Evolutionary conservation across 352 stramenopile species (phyloP).

Genomic region (Phytophthora europaea): DNA sequence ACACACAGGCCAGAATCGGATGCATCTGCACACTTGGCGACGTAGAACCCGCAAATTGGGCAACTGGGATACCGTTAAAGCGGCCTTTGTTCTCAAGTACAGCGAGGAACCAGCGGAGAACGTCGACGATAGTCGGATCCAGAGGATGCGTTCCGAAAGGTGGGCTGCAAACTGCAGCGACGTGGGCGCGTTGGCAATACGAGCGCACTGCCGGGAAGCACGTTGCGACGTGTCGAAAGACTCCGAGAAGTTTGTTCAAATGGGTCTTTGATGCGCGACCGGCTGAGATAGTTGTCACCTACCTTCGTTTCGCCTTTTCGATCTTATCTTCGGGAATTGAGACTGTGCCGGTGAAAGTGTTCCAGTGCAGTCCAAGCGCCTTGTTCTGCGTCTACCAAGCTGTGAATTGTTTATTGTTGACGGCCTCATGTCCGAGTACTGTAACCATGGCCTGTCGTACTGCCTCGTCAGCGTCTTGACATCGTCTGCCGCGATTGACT

Average conservation of each 20-base stretch:
- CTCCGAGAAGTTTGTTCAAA: conserved; percentile 10
- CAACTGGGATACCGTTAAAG: conserved; percentile 23
- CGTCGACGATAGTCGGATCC: not conserved
- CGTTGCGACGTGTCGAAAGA: conserved; percentile 2
- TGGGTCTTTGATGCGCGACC: not conserved
- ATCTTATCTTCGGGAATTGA: conserved; percentile 23
- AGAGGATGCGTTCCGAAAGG: not conserved
- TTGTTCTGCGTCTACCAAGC: conserved; percentile 1
- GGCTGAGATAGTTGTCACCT: too few species aligned
- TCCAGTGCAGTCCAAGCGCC: conserved; percentile 12
- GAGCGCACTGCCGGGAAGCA: conserved; percentile 13
- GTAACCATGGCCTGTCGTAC: conserved; percentile 18
- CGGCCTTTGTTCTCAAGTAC: not conserved
- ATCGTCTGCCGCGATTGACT: conserved; percentile 5
- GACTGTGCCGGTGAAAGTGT: conserved; percentile 11
- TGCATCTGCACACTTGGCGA: conserved; percentile 19
- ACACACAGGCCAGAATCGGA: conserved; percentile 20
- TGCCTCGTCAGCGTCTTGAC: not conserved
- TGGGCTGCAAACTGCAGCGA: not conserved
- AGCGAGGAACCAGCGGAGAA: conserved; percentile 17
- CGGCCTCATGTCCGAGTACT: conserved; percentile 9
- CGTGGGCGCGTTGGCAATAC: conserved; percentile 18
- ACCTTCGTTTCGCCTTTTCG: not conserved
- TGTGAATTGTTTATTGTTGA: conserved; percentile 31
- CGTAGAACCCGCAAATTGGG: not conserved